Base-by-base conservation (phyloP, 192 early-diverging fungal species). In the Umbelopsis ramanniana region DNA sequence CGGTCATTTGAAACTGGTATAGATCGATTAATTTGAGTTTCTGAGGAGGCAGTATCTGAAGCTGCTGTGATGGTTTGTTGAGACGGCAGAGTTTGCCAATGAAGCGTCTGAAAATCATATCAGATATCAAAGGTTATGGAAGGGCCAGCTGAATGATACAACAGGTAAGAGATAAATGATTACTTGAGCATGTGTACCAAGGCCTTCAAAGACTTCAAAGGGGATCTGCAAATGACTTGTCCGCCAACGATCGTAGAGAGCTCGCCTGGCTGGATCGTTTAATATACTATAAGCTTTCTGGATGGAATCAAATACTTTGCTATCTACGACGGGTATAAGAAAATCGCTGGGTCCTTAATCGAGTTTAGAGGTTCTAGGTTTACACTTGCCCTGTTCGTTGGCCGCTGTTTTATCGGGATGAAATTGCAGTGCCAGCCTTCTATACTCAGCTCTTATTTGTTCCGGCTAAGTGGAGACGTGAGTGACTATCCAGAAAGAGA, bases 371-470 rank as follows among this genome's bases (percentile, higher is more conserved):
- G 24, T 19, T 67, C 24, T 43, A 7, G 40, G 40, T 43, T 11
- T 12, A 43, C 40, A 45, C 43, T 66, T 53, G 33, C 57, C 57
- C 35, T 37, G 15, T 12, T 35, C 33, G 43, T 70, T 45, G 37
- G 22, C 23, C 11, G 73, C 24, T 17, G 53, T 19, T 52, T 78
- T 78, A 46, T 78, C 76, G 33, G 76, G 76, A 54, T 78, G 76
- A 54, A 74, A 68, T 9, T 66, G 48, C 9, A 78, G 45, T 12
- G 69, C 76, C 9, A 78, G 69, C 26, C 69, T 47, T 40, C 55
- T 69, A 45, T 78, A 78, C 69, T 78, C 76, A 38, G 72, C 46
- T 52, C 60, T 63, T 38, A 78, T 78, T 55, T 78, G 72, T 14
- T 74, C 72, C 12, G 47, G 10, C 76, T 78, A 71, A 29, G 47